Evolutionary conservation across 1,139 yeast genomes (phyloP), one percentile per base, ranked within the genome.

Genomic region (Kodamaea suecica): DNA sequence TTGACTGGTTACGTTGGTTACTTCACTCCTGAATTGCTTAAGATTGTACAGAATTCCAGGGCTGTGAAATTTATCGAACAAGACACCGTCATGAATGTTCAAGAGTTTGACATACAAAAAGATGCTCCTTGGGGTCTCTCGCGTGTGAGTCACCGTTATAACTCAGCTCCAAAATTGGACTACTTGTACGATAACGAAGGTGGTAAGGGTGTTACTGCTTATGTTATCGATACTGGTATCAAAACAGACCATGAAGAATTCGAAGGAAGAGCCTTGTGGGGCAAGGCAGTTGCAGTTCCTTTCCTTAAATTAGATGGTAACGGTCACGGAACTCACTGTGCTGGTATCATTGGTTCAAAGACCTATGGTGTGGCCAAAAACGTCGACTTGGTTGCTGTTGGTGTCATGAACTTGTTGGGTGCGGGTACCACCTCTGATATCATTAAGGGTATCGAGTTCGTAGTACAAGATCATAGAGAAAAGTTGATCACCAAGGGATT

Each of bases 261-360:
- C 42, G 68, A 54, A 38, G 71, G 70, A 31, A 57, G 73, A 45
- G 73, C 73, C 17, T 34, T 42, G 10, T 66, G 73, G 73, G 72
- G 72, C 34, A 55, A 59, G 17, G 63, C 71, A 6, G 52, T 66
- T 32, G 66, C 71, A 4, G 49, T 54, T 45, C 70, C 70, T 27
- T 57, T 59, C 41, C 47, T 59, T 23, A 56, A 61, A 38, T 40
- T 57, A 20, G 74, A 67, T 45, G 67, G 60, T 17, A 59, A 66
- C 41, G 60, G 60, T 24, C 74, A 68, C 44, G 74, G 74, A 25
- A 66, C 71, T 30, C 74, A 68, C 46, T 65, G 69, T 50, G 73
- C 73, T 14, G 74, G 74, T 43, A 64, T 62, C 33, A 66, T 68
- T 47, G 74, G 70, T 20, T 63, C 70, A 29, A 55, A 54, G 45